Conservation (phyloP, 202 grass and related monocot species). For the Schoenoplectus tabernaemontani region DNA sequence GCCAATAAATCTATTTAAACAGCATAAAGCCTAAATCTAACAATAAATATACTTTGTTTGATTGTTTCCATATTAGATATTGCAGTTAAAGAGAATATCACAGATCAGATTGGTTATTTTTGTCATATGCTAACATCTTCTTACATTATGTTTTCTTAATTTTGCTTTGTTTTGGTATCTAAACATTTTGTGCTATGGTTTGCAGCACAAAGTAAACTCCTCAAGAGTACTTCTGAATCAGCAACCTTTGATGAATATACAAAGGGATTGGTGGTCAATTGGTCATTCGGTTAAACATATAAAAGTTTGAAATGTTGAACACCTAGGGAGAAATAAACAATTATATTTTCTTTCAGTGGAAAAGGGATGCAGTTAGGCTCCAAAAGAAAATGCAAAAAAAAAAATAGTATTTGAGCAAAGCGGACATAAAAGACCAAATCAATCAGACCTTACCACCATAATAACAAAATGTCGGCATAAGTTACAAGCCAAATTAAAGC, state of each 20-base stretch:
- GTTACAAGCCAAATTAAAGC: slow-evolving; percentile 10
- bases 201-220: too few species aligned
- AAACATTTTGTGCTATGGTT: too few species aligned
- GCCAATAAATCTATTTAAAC: too few species aligned
- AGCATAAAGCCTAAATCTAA: too few species aligned
- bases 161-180: background rate
- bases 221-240: too few species aligned
- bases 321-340: background rate
- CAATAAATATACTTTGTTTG: background rate
- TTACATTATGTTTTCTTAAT: background rate
- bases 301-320: background rate
- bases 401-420: too few species aligned
- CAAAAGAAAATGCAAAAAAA: background rate
- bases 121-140: background rate
- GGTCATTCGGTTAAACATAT: background rate
- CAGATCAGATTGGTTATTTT: background rate
- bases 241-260: background rate
- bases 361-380: background rate
- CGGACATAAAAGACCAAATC: background rate
- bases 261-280: background rate
- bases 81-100: background rate
- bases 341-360: background rate
- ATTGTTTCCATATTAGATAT: background rate
- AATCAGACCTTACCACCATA: background rate
- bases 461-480: background rate